Conservation (phyloP, 805 yeast species). For the Starmerella asiatica region DNA sequence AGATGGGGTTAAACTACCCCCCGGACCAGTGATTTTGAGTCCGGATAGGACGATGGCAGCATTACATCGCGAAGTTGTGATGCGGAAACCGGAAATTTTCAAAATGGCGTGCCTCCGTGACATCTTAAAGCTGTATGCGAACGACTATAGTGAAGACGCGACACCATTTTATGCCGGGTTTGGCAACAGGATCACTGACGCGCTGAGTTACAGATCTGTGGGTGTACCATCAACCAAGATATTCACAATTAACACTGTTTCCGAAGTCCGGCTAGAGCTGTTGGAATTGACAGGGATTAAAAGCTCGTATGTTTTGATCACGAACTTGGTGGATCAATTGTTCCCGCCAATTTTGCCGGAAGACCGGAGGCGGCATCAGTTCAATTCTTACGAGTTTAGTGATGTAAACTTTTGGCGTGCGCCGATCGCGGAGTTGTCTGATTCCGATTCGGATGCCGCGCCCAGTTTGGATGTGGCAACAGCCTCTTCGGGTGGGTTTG, state of each 20-base stretch:
- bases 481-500: conserved; percentile 17
- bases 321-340: conserved; percentile 91
- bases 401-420: conserved; percentile 91
- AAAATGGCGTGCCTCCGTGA: conserved; percentile 94
- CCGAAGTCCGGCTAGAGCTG: conserved; percentile 95
- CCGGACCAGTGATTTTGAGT: conserved; percentile 85
- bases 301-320: conserved; percentile 75
- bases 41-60: conserved; percentile 98
- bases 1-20: conserved; percentile 58
- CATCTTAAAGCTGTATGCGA: conserved; percentile 57
- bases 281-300: conserved; percentile 86
- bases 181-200: conserved; percentile 94
- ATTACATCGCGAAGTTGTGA: conserved; percentile 72
- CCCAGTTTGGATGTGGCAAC: conserved; percentile 15
- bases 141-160: conserved; percentile 24
- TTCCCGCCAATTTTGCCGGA: conserved; percentile 61
- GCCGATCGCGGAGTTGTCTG: conserved; percentile 43
- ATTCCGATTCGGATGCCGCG: conserved; percentile 18
- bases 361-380: conserved; percentile 23
- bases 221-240: conserved; percentile 88
- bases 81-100: conserved; percentile 95
- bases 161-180: conserved; percentile 96
- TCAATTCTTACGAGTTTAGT: conserved; percentile 40
- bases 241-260: conserved; percentile 89
- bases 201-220: conserved; percentile 83